Conservation (phyloP, 176 grass and related monocot genomes). For the Echinochloa phyllopogon region DNA sequence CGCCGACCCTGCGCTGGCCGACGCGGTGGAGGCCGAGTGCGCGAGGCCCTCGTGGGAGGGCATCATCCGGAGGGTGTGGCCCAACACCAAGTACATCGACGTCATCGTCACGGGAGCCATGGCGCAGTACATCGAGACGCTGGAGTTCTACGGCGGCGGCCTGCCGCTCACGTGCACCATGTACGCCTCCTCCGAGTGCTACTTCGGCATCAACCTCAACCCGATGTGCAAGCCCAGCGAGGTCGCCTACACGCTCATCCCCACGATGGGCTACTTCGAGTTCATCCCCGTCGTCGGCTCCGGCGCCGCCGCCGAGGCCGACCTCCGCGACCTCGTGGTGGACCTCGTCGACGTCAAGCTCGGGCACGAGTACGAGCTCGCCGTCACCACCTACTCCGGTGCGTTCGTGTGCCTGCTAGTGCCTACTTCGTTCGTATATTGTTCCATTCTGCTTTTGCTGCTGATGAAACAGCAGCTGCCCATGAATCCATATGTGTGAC, state of each 20-base stretch:
- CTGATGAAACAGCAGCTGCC: no score
- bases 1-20: conserved; percentile 60
- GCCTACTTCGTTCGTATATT: not conserved
- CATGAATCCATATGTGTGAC: not conserved
- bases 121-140: conserved; percentile 89
- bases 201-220: conserved; percentile 88
- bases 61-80: conserved; percentile 87
- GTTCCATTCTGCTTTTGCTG: no score
- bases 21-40: conserved; percentile 68
- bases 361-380: conserved; percentile 72
- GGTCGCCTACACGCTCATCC: conserved; percentile 93
- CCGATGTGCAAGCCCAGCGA: conserved; percentile 89
- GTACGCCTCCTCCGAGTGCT: conserved; percentile 97
- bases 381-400: conserved; percentile 74
- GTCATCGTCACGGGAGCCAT: conserved; percentile 98
- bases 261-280: conserved; percentile 95
- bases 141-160: conserved; percentile 77
- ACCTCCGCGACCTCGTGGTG: conserved; percentile 55
- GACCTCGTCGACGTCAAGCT: conserved; percentile 64
- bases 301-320: conserved; percentile 32
- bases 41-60: conserved; percentile 64
- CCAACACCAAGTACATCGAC: conserved; percentile 88
- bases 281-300: conserved; percentile 64
- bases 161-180: conserved; percentile 92
- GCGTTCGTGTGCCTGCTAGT: not conserved